Evolutionary conservation across 2,329 filamentous ascomycete species (phyloP).

Genomic region (Passalora sequoiae): DNA sequence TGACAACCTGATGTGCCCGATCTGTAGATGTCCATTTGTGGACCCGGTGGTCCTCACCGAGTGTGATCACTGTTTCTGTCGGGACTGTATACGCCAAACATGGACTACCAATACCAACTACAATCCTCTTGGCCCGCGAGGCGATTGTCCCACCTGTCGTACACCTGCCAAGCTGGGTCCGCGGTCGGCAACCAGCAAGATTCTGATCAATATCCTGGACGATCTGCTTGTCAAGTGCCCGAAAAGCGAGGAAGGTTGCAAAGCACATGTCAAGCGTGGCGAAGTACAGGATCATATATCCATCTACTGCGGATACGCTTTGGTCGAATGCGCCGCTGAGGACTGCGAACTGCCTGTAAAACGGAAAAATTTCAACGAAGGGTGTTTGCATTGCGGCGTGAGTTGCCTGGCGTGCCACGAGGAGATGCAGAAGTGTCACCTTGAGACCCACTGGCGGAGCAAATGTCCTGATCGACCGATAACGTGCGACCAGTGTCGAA

Average conservation of each 20-base stretch:
- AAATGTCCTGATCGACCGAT: constrained; percentile 48
- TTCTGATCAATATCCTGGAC: constrained; percentile 57
- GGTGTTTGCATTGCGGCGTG: constrained; percentile 51
- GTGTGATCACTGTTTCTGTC: constrained; percentile 62
- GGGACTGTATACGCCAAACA: constrained; percentile 51
- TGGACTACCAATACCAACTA: constrained; percentile 37
- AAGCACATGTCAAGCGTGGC: constrained; percentile 49
- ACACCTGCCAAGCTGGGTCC: constrained; percentile 39
- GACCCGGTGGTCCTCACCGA: constrained; percentile 51
- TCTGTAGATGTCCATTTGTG: constrained; percentile 60
- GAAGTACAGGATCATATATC: constrained; percentile 56
- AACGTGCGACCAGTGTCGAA: constrained; percentile 40
- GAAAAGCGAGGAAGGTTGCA: constrained; percentile 50
- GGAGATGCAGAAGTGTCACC: constrained; percentile 50
- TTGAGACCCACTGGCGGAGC: constrained; percentile 40
- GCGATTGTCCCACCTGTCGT: constrained; percentile 55
- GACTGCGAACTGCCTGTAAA: constrained; percentile 50
- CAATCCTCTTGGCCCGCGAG: constrained; percentile 29
- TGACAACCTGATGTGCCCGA: constrained; percentile 58
- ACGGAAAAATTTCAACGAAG: constrained; percentile 50
- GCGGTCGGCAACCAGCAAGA: constrained; percentile 40
- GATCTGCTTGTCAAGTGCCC: constrained; percentile 58
- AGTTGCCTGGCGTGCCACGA: constrained; percentile 51
- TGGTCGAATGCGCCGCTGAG: constrained; percentile 48
- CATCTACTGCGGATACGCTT: constrained; percentile 54